Evolutionary conservation across 164 flowering plant genomes (phyloP).

Genomic region (Malania oleifera): DNA sequence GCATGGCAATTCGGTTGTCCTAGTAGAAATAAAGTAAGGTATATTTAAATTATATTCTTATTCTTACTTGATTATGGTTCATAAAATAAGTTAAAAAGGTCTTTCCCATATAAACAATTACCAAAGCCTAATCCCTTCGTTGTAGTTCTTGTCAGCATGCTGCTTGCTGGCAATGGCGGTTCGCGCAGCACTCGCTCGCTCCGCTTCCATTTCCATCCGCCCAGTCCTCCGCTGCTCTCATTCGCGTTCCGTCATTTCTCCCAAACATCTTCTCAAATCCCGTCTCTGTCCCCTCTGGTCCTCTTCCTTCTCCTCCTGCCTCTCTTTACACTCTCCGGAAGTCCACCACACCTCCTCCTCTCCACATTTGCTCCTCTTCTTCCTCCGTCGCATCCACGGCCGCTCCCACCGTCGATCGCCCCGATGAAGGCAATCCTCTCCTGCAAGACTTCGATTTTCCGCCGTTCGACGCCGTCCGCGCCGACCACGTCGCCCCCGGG

Average conservation of each 20-base stretch:
- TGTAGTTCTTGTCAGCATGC: constrained; percentile 11
- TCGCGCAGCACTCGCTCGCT: constrained; percentile 30
- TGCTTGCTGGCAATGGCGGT: constrained; percentile 34
- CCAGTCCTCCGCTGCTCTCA: constrained; percentile 8
- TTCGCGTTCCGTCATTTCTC: constrained; percentile 20
- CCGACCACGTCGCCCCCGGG: constrained; percentile 80
- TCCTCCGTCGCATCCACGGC: constrained; percentile 12
- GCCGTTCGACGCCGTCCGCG: constrained; percentile 71
- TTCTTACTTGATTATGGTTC: too few species aligned
- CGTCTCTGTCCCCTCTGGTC: constrained; percentile 78
- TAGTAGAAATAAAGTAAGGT: too few species aligned
- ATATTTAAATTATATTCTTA: too few species aligned
- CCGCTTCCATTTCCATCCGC: constrained; percentile 12
- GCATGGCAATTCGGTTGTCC: too few species aligned
- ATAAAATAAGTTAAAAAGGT: too few species aligned
- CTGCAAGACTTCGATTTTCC: constrained; percentile 72
- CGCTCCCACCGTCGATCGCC: constrained; percentile 13
- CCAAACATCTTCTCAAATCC: constrained; percentile 41
- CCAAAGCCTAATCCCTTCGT: not conserved
- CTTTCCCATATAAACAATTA: not conserved
- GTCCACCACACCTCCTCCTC: constrained; percentile 11
- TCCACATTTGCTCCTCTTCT: not conserved
- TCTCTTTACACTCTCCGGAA: constrained; percentile 17
- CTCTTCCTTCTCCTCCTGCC: constrained; percentile 71
- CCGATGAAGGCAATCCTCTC: constrained; percentile 42